A percentile compares a stretch with the other conserved stretches of the same genome.
Conservation (phyloP, 306 rosid genomes). For the Cicer chorassanicum region DNA sequence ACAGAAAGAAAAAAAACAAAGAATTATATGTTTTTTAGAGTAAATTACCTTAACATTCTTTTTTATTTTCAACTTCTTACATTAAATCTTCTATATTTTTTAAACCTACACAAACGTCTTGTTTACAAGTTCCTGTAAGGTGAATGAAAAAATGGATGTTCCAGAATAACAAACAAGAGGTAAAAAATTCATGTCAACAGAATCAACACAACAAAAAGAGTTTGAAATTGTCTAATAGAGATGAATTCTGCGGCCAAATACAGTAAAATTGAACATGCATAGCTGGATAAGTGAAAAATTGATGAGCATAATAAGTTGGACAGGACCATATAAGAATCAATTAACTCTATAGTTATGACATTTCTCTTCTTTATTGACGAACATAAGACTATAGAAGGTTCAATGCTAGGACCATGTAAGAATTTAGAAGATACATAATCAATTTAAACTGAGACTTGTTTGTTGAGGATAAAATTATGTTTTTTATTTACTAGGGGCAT, state of each 20-base stretch:
- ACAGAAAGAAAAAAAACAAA: too few species aligned
- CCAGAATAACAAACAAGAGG: too few species aligned
- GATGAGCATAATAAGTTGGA: not conserved
- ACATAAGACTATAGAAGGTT: not conserved
- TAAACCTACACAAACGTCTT: too few species aligned
- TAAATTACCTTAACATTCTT: too few species aligned
- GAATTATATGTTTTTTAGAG: too few species aligned
- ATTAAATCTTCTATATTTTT: too few species aligned
- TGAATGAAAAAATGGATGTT: too few species aligned
- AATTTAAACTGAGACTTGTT: conserved; percentile 23
- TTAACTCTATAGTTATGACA: not conserved
- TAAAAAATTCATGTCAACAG: too few species aligned
- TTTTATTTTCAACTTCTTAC: too few species aligned
- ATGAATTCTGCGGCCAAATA: not conserved
- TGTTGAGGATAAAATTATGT: not conserved
- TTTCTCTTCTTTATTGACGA: not conserved
- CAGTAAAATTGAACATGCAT: conserved; percentile 12
- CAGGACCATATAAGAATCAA: not conserved
- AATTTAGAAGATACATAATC: conserved; percentile 8
- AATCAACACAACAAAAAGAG: too few species aligned
- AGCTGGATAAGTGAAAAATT: not conserved
- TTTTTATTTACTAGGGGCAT: not conserved
- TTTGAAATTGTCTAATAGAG: not conserved
- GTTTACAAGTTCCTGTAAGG: too few species aligned
- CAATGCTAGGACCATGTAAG: not conserved